Evolutionary conservation across 2,329 filamentous ascomycete species (phyloP), one percentile per base, ranked within the genome.

Genomic region (Exserohilum rostratum): DNA sequence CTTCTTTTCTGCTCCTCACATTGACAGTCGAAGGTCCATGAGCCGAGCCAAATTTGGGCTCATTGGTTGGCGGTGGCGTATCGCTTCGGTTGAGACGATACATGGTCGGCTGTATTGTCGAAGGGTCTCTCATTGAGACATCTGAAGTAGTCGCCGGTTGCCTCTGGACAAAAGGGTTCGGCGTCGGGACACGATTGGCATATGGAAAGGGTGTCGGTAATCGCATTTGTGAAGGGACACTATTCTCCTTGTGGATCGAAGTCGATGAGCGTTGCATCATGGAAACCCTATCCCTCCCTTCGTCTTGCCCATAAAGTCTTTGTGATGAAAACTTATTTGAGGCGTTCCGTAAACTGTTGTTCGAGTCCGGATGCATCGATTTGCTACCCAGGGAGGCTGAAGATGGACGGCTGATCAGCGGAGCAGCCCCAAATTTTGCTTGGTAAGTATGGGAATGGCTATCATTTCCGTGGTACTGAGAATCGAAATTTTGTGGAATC

Each of bases 1-100:
- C 66, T 49, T 73, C 70, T 39, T 73, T 74, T 27, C 65, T 63
- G 22, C 65, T 67, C 50, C 62, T 69, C 3, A 69, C 30, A 9
- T 54, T 61, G 1, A 27, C 20, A 5, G 50, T 54, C 2, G 55
- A 60, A 1, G 66, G 62, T 11, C 44, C 47, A 9, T 65, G 60
- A 10, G 54, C 58, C 5, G 67, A 65, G 40, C 59, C 63, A 35
- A 53, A 34, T 25, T 62, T 71, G 3, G 44, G 15, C 2, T 60
- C 29, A 3, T 33, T 15, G 20, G 40, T 25, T 13, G 47, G 35
- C 29, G 50, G 27, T 34, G 52, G 37, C 35, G 34, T 46, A 37
- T 46, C 46, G 25, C 40, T 50, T 35, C 37, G 47, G 18, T 57
- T 55, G n/a, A 58, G 37, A 5, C 58, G 58, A 20, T 57, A 53